A percentile compares a stretch with the other conserved stretches of the same genome.
Evolutionary conservation across 1,284 basidiomycete species (phyloP).

Genomic region (Pyrrhoderma noxium): DNA sequence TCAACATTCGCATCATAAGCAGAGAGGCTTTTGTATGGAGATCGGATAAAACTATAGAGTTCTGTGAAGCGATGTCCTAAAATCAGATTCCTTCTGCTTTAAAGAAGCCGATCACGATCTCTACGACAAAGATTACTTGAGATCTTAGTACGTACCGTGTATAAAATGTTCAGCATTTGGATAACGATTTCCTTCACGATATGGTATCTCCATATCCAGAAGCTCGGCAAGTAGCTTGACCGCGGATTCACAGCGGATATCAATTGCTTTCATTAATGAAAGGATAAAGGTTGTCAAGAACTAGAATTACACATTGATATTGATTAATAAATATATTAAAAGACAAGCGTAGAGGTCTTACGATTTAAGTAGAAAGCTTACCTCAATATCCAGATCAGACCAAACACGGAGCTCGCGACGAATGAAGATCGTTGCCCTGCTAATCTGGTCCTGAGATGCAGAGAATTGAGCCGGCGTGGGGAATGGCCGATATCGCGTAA

Average conservation of each 20-base stretch:
- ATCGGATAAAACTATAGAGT: constrained; percentile 78
- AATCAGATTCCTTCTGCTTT: constrained; percentile 13
- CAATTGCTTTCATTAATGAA: constrained; percentile 79
- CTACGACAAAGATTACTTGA: constrained; percentile 11
- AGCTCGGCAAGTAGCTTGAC: constrained; percentile 78
- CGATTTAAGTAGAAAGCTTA: constrained; percentile 29
- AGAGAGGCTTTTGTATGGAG: constrained; percentile 74
- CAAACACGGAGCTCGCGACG: constrained; percentile 79
- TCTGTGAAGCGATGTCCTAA: constrained; percentile 38
- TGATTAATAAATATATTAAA: not conserved
- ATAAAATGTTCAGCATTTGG: constrained; percentile 83
- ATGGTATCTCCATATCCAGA: constrained; percentile 63
- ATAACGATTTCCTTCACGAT: constrained; percentile 46
- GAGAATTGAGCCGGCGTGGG: constrained; percentile 76
- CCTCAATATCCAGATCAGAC: constrained; percentile 78
- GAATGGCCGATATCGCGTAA: constrained; percentile 74
- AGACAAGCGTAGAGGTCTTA: no score
- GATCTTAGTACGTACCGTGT: constrained; percentile 52
- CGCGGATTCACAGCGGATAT: constrained; percentile 81
- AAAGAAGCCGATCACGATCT: constrained; percentile 14
- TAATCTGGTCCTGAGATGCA: constrained; percentile 62
- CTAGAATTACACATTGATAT: constrained; percentile 5
- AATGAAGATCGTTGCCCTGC: constrained; percentile 72
- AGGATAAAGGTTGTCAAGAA: constrained; percentile 61
- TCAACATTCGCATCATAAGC: constrained; percentile 78